Evolutionary conservation across 768 basidiomycete species (phyloP), one percentile per base, ranked within the genome.

Genomic region (Russula ochroleuca): DNA sequence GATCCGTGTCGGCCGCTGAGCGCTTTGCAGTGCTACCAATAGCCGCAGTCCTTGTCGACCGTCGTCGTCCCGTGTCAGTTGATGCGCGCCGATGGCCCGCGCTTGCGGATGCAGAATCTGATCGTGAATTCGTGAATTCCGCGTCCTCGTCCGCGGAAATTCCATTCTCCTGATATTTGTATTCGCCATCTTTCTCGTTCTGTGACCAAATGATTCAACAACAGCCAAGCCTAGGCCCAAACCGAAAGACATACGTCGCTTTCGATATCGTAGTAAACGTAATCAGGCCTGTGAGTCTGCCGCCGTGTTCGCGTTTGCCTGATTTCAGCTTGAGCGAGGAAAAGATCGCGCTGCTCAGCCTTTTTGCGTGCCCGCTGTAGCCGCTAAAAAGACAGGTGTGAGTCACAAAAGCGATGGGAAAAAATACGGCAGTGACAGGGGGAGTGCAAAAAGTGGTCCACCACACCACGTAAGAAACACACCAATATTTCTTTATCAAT

Each of bases 291-390:
- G 48, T 82, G 81, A 3, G 86, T 85, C 74, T 83, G 82, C 58
- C 87, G 80, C 64, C 90, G 81, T 21, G 91, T 92, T 64, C 92
- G 81, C 31, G 90, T 92, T 73, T 86, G 84, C 65, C 90, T 83
- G 63, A 91, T 76, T 72, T 92, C 90, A 41, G 87, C 85, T 72
- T 91, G 89, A 21, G 85, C 88, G 67, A 86, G 76, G 62, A 86
- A 76, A 43, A 84, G 72, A 50, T 83, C 79, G 52, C 80, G 81
- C 71, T 89, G 85, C 70, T 91, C 85, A 54, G 89, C 78, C 75
- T 85, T 88, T 75, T 81, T 84, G 65, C 85, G 81, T 25, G 79
- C 83, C 71, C 81, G 86, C 71, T 85, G 84, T 45, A 91, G 82
- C 58, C 90, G 84, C 92, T 94, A 53, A 25, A 61, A 52, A 69